phyloP scores from a whole-genome alignment of 352 stramenopile species.

The Pythium rishiriense region DNA sequence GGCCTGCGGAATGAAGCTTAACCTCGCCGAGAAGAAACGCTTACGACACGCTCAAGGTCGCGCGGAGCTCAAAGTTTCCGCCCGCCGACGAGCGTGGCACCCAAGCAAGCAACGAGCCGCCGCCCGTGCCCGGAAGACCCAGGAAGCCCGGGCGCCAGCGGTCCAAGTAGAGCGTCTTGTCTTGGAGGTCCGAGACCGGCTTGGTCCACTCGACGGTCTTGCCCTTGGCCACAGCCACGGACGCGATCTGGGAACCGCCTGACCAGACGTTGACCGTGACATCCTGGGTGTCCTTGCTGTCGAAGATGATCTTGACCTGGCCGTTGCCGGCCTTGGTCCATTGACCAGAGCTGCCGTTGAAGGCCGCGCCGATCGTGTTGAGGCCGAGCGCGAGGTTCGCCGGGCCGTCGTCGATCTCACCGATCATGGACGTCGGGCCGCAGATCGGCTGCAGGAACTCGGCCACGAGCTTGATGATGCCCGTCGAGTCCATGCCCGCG shows the following conservation, averaged over 20 bases:
- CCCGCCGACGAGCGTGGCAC: constrained; percentile 42
- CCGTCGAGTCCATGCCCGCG: constrained; percentile 45
- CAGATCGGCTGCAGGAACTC: constrained; percentile 63
- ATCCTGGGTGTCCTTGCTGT: constrained; percentile 44
- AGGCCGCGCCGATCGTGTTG: constrained; percentile 41
- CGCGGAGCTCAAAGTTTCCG: constrained; percentile 48
- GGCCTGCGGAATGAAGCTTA: too few species aligned
- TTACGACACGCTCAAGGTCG: constrained; percentile 38
- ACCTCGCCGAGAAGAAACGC: too few species aligned
- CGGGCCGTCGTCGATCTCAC: constrained; percentile 54
- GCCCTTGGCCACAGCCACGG: constrained; percentile 44
- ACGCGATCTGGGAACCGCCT: constrained; percentile 40
- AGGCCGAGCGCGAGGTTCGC: constrained; percentile 45
- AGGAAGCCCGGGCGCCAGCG: constrained; percentile 65
- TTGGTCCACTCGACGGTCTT: constrained; percentile 40
- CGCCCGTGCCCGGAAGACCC: constrained; percentile 50
- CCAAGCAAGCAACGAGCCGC: constrained; percentile 66
- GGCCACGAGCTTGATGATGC: constrained; percentile 36
- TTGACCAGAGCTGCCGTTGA: constrained; percentile 37
- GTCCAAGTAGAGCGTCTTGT: constrained; percentile 75
- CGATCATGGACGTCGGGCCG: constrained; percentile 41
- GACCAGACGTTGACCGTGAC: constrained; percentile 59
- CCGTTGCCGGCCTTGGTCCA: constrained; percentile 51
- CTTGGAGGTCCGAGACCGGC: constrained; percentile 33
- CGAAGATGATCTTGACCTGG: constrained; percentile 40